Percentiles rank a stretch among this genome's conserved stretches.
Conservation (phyloP, 2,329 filamentous ascomycete genomes). For the Ascochyta lentis region DNA sequence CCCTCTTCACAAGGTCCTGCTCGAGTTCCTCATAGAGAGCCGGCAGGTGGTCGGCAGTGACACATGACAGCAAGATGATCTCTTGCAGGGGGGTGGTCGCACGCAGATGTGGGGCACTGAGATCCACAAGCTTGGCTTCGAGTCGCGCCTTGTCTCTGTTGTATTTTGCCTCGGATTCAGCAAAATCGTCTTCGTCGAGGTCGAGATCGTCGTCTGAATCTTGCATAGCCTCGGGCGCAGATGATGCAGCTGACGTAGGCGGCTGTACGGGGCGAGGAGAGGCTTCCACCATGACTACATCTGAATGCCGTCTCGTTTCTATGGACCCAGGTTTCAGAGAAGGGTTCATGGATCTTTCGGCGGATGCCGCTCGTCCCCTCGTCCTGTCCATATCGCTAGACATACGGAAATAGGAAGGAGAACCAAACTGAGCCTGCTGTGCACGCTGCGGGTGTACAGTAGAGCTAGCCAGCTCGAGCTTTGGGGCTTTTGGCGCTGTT, state of each 20-base stretch:
- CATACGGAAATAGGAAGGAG: conserved; percentile 26
- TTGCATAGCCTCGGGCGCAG: conserved; percentile 40
- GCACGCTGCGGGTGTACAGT: conserved; percentile 29
- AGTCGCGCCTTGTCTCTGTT: conserved; percentile 54
- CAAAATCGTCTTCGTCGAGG: conserved; percentile 54
- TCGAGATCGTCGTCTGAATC: conserved; percentile 58
- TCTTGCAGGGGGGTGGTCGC: conserved; percentile 53
- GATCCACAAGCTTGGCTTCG: conserved; percentile 52
- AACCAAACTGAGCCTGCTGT: conserved; percentile 35
- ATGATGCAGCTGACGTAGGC: conserved; percentile 39
- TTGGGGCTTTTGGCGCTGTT: conserved; percentile 43
- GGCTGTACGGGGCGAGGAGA: conserved; percentile 38
- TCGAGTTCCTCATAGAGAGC: conserved; percentile 22
- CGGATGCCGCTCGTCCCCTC: conserved; percentile 32
- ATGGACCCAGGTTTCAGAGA: conserved; percentile 38
- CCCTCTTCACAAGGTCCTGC: conserved; percentile 23
- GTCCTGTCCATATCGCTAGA: conserved; percentile 23
- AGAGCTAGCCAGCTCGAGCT: conserved; percentile 32
- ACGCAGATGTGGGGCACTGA: conserved; percentile 51
- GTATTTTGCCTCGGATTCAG: conserved; percentile 55
- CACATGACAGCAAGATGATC: conserved; percentile 50
- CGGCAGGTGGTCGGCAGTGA: conserved; percentile 45
- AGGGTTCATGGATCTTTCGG: conserved; percentile 26
- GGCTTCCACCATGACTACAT: conserved; percentile 45
- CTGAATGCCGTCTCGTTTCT: conserved; percentile 42